Evolutionary conservation across 2,329 filamentous ascomycete genomes (phyloP), one percentile per base, ranked within the genome.

Genomic region (Verticillium nonalfalfae): DNA sequence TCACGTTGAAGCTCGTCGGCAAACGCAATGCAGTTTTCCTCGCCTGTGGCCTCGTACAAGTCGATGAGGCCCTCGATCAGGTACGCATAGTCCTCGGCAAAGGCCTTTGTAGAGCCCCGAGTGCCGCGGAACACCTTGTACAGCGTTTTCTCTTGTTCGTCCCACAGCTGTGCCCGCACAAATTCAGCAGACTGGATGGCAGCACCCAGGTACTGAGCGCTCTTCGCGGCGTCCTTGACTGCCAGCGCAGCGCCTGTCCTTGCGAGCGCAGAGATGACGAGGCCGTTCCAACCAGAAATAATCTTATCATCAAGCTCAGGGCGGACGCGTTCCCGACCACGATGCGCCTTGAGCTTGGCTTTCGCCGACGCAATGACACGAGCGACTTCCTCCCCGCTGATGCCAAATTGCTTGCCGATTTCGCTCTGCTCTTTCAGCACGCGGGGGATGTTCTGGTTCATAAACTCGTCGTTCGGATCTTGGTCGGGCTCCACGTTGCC

Each of bases 71-170:
- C 94, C 58, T 89, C 85, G 58, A 93, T 90, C 50, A 98, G 74
- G 73, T 94, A 97, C 2, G 94, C 92, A 71, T 98, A 98, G 76
- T 99, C 95, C 68, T 98, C 95, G 1, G 94, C 91, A 74, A 98
- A 96, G 0, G 85, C 93, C 0, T 86, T 87, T 18, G 85, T 80
- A 34, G 88, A 87, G 9, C 85, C 80, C 1, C 81, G 78, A 65
- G 85, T 82, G 63, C 88, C 85, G 35, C 86, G 85, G 75, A 89
- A 96, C 52, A 94, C 85, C 58, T 93, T 85, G 71, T 88, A 90
- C 15, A 98, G 77, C 3, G 84, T 82, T 56, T 84, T 83, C 0
- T 79, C 81, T 0, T 78, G 67, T 9, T 79, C 72, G 65, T 94
- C 86, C 80, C 91, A 97, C 1, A 98, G 81, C 31, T 90, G 84